Conservation (phyloP, 345 rosid genomes). For the Eucalyptus sp. region DNA sequence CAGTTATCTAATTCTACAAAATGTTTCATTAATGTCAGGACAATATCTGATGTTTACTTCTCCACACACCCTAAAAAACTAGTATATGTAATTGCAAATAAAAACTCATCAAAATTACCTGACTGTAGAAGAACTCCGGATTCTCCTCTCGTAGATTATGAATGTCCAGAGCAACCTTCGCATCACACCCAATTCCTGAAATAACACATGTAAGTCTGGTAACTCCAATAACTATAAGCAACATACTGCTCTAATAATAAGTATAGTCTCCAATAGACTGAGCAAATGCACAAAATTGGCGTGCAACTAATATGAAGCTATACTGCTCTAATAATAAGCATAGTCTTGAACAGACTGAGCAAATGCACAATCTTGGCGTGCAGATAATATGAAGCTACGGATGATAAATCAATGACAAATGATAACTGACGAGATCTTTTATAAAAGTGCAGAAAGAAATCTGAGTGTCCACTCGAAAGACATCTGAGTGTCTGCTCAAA, state of each 20-base stretch:
- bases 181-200: constrained; percentile 85
- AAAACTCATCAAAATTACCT: constrained; percentile 21
- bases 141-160: constrained; percentile 79
- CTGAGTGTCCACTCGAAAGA: neutral
- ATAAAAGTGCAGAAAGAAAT: neutral
- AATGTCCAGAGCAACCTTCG: constrained; percentile 84
- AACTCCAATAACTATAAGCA: neutral
- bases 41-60: neutral
- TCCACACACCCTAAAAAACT: neutral
- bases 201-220: neutral
- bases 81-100: neutral
- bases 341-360: neutral
- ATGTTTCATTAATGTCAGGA: neutral
- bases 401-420: neutral
- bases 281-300: neutral
- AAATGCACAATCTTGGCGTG: neutral
- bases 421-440: neutral
- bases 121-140: constrained; percentile 76
- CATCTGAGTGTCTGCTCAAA: neutral
- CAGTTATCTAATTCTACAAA: neutral
- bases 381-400: neutral
- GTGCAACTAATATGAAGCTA: neutral
- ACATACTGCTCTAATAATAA: neutral
- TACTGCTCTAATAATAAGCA: neutral
- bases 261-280: neutral